Evolutionary conservation across 495 filamentous ascomycete species (phyloP), one percentile per base, ranked within the genome.

Genomic region (Penicillium taxi): DNA sequence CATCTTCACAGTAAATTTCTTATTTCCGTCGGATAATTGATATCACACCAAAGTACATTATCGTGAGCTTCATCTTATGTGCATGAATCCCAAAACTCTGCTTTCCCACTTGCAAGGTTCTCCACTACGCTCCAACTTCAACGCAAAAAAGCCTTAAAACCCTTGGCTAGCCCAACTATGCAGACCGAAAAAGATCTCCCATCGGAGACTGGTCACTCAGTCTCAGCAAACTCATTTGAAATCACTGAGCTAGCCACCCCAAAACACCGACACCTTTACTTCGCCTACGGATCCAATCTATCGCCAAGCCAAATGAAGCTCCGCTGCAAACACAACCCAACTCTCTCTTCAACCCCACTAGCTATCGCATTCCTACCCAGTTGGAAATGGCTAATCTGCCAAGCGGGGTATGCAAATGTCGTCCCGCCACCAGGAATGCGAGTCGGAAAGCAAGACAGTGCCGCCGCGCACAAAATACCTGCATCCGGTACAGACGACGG

Each of bases 281-380:
- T 86, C 51, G 82, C 73, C 52, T 86, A 84, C 58, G 83, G 81
- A 48, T 78, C 70, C 39, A 87, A 87, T 50, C 69, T 86, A 41
- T 83, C 77, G 49, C 61, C 67, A 14, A 55, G 67, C 4, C 82
- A 86, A 54, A 86, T 86, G 82, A 35, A 26, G 7, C 37, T 52
- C 15, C 77, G 82, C 43, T 87, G 82, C 49, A 70, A 66, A 2
- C 48, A 62, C 3, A 70, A 72, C 37, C 63, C 66, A 0, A 12
- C 66, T 4, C 74, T 52, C 37, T 74, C 66, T 41, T 72, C 71
- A 4, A 72, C 47, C 9, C 71, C 70, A 0, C 47, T 66, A 1
- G 61, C 64, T 34, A 53, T 70, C 39, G 54, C 65, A 32, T 45
- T 65, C 0, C 64, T 86, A 1, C 49, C 59, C 1, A 48, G 53